phyloP scores from a whole-genome alignment of 306 rosid genomes.

The Biancaea sappan region DNA sequence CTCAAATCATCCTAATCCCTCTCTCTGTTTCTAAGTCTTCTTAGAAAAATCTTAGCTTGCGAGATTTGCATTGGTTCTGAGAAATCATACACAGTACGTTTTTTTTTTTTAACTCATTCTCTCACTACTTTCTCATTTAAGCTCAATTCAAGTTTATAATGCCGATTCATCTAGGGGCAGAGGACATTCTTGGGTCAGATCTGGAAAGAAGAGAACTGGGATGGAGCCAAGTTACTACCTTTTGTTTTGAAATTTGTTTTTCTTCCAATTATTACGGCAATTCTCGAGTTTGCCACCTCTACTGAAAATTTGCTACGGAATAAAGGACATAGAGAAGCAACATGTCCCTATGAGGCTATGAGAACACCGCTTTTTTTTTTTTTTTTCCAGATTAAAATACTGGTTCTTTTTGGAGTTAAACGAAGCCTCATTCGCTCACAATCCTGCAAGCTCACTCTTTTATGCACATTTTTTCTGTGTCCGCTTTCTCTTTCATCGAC shows the following conservation, averaged over 20 bases:
- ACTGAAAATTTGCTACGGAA: constrained; percentile 39
- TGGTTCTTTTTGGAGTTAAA: constrained; percentile 37
- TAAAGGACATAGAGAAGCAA: constrained; percentile 57
- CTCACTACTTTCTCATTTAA: background rate
- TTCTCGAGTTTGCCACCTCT: constrained; percentile 35
- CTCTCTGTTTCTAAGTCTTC: background rate
- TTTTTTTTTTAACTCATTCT: background rate
- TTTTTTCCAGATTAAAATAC: constrained; percentile 39
- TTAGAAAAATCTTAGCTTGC: background rate
- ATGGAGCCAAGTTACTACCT: constrained; percentile 32
- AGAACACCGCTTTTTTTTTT: constrained; percentile 39
- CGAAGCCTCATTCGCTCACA: background rate
- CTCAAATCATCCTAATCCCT: constrained; percentile 25
- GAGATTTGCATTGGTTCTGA: constrained; percentile 14
- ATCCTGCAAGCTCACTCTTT: constrained; percentile 59
- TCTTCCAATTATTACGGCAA: constrained; percentile 21
- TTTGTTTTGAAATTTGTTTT: constrained; percentile 26
- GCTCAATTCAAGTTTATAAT: background rate
- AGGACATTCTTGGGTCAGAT: constrained; percentile 50
- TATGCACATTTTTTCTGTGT: constrained; percentile 53
- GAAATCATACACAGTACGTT: constrained; percentile 20
- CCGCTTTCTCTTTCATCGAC: constrained; percentile 71
- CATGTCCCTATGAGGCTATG: too few relatives aligned
- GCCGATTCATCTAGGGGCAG: constrained; percentile 9
- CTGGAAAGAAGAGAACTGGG: constrained; percentile 43